Base-by-base conservation (phyloP, 768 basidiomycete species). In the Piloderma croceum region DNA sequence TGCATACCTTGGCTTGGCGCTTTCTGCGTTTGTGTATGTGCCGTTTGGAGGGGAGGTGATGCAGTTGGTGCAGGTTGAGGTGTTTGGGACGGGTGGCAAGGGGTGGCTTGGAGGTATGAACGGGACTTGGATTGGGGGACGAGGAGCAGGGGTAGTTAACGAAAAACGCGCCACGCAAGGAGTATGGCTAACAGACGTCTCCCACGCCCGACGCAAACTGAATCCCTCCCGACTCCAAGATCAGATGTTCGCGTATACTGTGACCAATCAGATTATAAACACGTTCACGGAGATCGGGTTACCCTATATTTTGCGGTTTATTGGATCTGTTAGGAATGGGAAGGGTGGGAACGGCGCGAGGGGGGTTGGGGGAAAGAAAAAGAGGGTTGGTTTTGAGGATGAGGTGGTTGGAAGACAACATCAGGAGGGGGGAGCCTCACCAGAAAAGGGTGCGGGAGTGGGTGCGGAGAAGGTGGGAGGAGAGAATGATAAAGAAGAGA, bases 21-120 rank as follows among this genome's bases (percentile, higher is more conserved):
- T 98, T 12, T 90, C 85, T n/a, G 91, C 93, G 12, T 97, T 92
- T 55, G 77, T 96, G 36, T 99, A 98, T 58, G 88, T 94, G 4
- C 92, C 92, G 0, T 96, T 93, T 47, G 92, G 92, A 21, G 84
- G 84, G 56, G 74, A 75, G 38, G 79, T 90, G 46, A 90, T 92
- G 86, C 65, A 71, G 6, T 56, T 69, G 36, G 62, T 73, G 7
- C 74, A 74, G 48, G 54, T 61, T 6, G 64, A 63, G 61, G 51
- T 76, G 11, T 70, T 71, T 46, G 49, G 60, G 4, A n/a, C n/a
- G n/a, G n/a, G n/a, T n/a, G n/a, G n/a, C n/a, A n/a, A n/a, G n/a
- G n/a, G n/a, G n/a, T n/a, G n/a, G n/a, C n/a, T n/a, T n/a, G 61
- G 62, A 11, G 42, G 53, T 1, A 45, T 42, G 25, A 41, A 41